Percentiles rank a stretch among this genome's conserved stretches.
Conservation (phyloP, 768 basidiomycete genomes). For the Lyophyllum atratum region DNA sequence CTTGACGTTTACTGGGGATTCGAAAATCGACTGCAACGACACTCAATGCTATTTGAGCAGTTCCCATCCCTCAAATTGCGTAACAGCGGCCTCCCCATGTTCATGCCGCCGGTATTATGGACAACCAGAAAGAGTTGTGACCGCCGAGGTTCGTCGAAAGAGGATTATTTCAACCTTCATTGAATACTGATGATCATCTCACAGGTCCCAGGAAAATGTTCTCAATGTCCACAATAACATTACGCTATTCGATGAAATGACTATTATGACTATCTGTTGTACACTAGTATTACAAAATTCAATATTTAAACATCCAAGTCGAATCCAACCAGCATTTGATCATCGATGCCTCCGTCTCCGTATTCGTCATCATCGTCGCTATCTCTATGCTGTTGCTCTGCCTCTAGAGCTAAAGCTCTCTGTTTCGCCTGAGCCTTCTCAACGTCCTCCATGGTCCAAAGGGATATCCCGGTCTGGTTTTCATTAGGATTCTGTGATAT, state of each 20-base stretch:
- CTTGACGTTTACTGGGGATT: conserved; percentile 43
- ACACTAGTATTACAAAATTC: conserved; percentile 5
- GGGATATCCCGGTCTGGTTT: conserved; percentile 89
- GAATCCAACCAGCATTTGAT: conserved; percentile 60
- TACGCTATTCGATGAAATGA: not conserved
- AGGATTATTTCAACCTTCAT: not conserved
- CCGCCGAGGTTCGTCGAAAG: conserved; percentile 39
- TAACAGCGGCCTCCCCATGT: conserved; percentile 33
- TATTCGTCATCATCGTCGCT: conserved; percentile 61
- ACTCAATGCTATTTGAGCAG: conserved; percentile 46
- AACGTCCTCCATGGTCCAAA: conserved; percentile 95
- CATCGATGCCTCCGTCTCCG: conserved; percentile 67
- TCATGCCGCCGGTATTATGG: conserved; percentile 60
- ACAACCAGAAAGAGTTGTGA: conserved; percentile 56
- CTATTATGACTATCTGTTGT: not conserved
- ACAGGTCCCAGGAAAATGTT: conserved; percentile 41
- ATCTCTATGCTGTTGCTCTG: conserved; percentile 40
- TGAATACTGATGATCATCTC: conserved; percentile 9
- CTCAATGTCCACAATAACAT: conserved; percentile 29
- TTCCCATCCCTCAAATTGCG: conserved; percentile 51
- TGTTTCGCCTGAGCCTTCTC: conserved; percentile 85
- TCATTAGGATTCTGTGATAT: conserved; percentile 98
- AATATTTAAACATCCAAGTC: conserved; percentile 43
- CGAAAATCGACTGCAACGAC: conserved; percentile 54
- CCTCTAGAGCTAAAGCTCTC: conserved; percentile 58